These are phyloP conservation scores for Carallia brachiata DNA, from an alignment of 345 rosid genomes.

Conservation along the genomic window DNA sequence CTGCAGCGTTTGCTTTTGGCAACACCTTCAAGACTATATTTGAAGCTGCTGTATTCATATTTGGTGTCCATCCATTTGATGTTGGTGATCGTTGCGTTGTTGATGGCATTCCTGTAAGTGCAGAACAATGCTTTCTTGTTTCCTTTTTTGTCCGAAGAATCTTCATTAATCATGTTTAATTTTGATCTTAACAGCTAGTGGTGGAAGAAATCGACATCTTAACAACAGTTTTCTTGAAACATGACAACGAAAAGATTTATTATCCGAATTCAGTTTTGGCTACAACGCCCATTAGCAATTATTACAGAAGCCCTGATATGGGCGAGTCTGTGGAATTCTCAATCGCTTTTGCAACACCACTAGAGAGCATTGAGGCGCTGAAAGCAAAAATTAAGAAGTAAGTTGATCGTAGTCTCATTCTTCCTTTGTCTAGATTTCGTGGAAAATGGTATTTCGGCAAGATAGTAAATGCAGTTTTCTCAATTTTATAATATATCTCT, in stretches of 20 bases:
- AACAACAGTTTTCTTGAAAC: conserved; percentile 67
- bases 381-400: conserved; percentile 50
- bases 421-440: too few species aligned
- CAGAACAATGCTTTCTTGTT: too few species aligned
- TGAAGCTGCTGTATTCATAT: conserved; percentile 64
- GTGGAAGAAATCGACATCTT: conserved; percentile 80
- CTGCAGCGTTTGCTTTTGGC: conserved; percentile 59
- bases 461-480: background rate
- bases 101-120: conserved; percentile 60
- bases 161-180: background rate
- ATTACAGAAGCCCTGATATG: conserved; percentile 77
- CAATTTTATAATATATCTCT: too few species aligned
- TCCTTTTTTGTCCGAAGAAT: too few species aligned
- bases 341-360: conserved; percentile 59
- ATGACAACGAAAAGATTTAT: conserved; percentile 60
- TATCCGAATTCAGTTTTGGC: conserved; percentile 70
- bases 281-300: conserved; percentile 68
- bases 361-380: conserved; percentile 43
- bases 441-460: background rate
- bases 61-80: conserved; percentile 80
- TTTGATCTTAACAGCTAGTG: conserved; percentile 45
- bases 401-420: conserved; percentile 17
- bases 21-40: conserved; percentile 71
- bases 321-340: conserved; percentile 59
- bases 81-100: conserved; percentile 80